Evolutionary conservation across 2,329 filamentous ascomycete species (phyloP).

Genomic region (Calonectria pauciramosa): DNA sequence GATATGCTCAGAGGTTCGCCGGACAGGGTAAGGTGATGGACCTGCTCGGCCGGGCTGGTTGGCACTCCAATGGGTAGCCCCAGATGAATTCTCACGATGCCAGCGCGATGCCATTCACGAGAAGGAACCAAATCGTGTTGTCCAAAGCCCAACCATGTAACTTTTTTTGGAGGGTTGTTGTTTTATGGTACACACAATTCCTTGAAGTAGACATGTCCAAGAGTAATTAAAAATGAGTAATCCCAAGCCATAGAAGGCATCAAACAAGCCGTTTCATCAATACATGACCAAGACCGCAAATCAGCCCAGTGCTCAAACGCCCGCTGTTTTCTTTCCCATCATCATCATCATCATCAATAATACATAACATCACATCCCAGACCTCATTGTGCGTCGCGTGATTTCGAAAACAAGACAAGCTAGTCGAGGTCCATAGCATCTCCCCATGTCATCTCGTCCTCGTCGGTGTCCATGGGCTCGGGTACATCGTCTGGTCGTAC

Average conservation of each 20-base stretch:
- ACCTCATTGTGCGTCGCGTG: background rate
- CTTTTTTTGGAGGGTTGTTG: background rate
- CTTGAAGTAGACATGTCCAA: background rate
- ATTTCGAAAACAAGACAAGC: background rate
- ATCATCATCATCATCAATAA: background rate
- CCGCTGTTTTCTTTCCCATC: background rate
- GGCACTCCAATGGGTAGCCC: no score
- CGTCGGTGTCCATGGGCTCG: constrained; percentile 16
- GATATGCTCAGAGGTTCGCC: no score
- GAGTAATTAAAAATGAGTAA: background rate
- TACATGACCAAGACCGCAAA: background rate
- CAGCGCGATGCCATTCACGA: background rate
- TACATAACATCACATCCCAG: background rate
- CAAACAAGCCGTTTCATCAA: background rate
- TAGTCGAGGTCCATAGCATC: constrained; percentile 16
- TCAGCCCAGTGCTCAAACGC: background rate
- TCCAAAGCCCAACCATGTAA: background rate
- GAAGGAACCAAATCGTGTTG: background rate
- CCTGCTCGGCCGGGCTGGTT: no score
- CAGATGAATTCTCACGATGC: background rate
- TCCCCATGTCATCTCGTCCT: constrained; percentile 24
- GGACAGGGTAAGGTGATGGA: no score
- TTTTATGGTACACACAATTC: background rate
- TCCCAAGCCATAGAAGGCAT: background rate
- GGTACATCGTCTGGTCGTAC: background rate